Base-by-base conservation (phyloP, 192 early-diverging fungal species). In the Backusella australiensis region DNA sequence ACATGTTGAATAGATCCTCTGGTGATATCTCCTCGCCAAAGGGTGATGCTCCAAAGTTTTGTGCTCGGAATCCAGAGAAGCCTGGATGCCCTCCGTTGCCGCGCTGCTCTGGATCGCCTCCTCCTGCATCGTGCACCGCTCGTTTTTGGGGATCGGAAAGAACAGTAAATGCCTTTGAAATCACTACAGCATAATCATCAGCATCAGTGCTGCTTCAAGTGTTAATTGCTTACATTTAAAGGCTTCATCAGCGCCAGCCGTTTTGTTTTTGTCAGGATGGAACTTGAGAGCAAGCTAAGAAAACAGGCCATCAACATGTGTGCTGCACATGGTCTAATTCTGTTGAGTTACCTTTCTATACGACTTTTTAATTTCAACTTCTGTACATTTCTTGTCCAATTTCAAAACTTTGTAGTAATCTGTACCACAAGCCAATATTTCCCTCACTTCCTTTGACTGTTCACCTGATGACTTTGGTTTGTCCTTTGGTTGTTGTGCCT, bases 1-100 rank as follows among this genome's bases (percentile, higher is more conserved):
- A 99, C 93, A 96, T 96, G 78, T 96, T 95, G 82, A 99, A 96
- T 26, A 99, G 77, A 41, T 99, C 97, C 80, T 99, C 97, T 9
- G 97, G 96, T 21, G 89, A 90, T 29, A 97, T 87, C 78, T 97
- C 97, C 17, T 93, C 90, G 65, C 86, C 88, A 53, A 85, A 80
- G 1, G 73, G 67, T 9, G 67, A 66, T 44, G 39, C 59, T 59
- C 74, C 78, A 73, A 66, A 78, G 15, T 39, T 32, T 23, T 71
- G 73, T 19, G 52, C 29, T 53, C 77, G 67, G 49, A 83, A 84
- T 36, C 86, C 85, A n/a, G 77, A 82, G 49, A 80, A 80, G 34
- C 76, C 81, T 46, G 83, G 75, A 65, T 75, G 75, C 35, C 80
- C 83, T 17, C 81, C 80, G 36, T 82, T 78, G 32, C 83, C 83